Base-by-base conservation (phyloP, 2,329 filamentous ascomycete genomes). In the Cordyceps farinosa region DNA sequence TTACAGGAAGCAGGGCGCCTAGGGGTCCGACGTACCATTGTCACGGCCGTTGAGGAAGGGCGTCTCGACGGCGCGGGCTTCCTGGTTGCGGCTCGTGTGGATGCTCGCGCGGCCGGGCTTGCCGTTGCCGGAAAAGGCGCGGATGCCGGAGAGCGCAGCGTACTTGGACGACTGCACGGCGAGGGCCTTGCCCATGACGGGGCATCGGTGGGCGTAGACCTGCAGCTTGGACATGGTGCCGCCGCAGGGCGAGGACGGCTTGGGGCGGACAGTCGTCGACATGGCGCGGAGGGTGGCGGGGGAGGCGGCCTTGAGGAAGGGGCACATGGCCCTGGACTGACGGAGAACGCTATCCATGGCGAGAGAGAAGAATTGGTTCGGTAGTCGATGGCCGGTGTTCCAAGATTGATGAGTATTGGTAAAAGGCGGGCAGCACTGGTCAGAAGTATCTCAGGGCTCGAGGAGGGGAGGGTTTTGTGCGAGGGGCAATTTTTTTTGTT, bases 111-210 rank as follows among this genome's bases (percentile, higher is more conserved):
- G 89, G 72, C 81, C 82, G 50, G 84, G 68, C 77, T 80, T 82
- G 68, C 77, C 74, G 68, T 82, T 78, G 62, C 78, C 76, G 63
- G 81, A 80, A 67, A 84, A 78, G 67, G 80, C 77, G 65, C 84
- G 80, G 67, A 85, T 75, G 64, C 78, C 80, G 59, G 82, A 77
- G 63, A 80, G 76, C 65, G 79, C 76, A 59, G 78, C 78, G 56
- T 80, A 75, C 73, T 84, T 83, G 66, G 86, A 82, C 52, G 85
- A 85, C 83, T 97, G 94, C 45, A 97, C 89, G 66, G 92, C 90
- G 76, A 99, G 86, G 48, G 95, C 95, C 84, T 97, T 96, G 77
- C 93, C 94, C 95, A 99, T 99, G 77, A 99, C 90, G 64, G 95
- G 95, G 85, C 95, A 99, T 77, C 94, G 92, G 74, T 92, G 89